Evolutionary conservation across 441 rosid species (phyloP).

Genomic region (Pelargonium australe): DNA sequence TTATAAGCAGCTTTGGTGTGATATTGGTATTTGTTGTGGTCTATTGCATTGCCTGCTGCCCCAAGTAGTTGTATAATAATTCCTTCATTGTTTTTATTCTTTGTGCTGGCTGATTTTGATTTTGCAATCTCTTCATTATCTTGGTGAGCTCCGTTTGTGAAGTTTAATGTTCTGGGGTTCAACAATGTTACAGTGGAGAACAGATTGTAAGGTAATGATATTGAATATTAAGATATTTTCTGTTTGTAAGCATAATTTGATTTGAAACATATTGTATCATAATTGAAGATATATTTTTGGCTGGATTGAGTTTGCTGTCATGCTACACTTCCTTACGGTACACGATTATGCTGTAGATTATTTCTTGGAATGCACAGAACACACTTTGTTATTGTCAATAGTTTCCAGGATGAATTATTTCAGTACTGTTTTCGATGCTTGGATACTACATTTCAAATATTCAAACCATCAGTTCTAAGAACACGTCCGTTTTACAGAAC

Average conservation of each 20-base stretch:
- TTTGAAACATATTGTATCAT: neutral
- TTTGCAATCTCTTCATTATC: constrained; percentile 12
- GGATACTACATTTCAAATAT: too few species aligned
- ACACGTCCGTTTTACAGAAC: too few species aligned
- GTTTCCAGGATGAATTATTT: too few species aligned
- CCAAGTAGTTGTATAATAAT: constrained; percentile 19
- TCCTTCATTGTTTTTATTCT: constrained; percentile 10
- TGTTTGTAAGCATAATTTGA: constrained; percentile 1
- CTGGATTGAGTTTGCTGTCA: neutral
- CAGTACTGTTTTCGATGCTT: too few species aligned
- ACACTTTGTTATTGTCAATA: too few species aligned
- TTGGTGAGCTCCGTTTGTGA: constrained; percentile 27
- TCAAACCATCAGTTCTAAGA: neutral
- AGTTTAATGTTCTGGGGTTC: constrained; percentile 7
- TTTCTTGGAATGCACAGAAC: too few species aligned
- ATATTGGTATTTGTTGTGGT: constrained; percentile 20
- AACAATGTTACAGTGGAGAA: constrained; percentile 12
- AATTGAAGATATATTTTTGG: neutral
- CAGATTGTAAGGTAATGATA: constrained; percentile 25
- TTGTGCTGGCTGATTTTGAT: constrained; percentile 25
- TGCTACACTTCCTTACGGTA: neutral
- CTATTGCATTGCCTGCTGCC: constrained; percentile 10
- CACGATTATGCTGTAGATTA: too few species aligned
- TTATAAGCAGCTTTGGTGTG: constrained; percentile 16
- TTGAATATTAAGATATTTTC: constrained; percentile 20